phyloP scores from a whole-genome alignment of 139 green algal genomes.

The Coelastrella sp. region DNA sequence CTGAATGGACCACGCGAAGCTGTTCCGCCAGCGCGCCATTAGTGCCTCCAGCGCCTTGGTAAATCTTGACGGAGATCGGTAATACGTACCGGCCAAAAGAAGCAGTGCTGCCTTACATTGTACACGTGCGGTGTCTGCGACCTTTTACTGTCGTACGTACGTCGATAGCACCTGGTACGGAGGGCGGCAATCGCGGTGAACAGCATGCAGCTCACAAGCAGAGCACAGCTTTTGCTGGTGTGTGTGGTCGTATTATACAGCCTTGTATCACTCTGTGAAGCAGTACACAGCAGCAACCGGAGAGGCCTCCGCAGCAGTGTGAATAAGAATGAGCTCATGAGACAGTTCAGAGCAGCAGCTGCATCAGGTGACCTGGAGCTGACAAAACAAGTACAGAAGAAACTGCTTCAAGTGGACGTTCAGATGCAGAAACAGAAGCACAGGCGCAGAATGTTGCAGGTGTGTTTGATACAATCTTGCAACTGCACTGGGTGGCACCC shows the following conservation, averaged over 20 bases:
- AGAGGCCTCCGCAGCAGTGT: not conserved
- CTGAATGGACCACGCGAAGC: no score
- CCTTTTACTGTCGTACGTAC: no score
- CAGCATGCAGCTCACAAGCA: not conserved
- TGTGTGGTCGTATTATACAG: not conserved
- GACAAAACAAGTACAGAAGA: not conserved
- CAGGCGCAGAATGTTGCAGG: constrained; percentile 24
- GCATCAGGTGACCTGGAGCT: constrained; percentile 9
- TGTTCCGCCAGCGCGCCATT: no score
- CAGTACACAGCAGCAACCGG: not conserved
- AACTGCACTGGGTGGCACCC: no score
- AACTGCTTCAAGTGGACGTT: not conserved
- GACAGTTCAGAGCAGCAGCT: not conserved
- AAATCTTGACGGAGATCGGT: no score
- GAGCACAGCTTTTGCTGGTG: not conserved
- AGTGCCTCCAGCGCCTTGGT: no score
- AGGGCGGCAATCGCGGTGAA: no score
- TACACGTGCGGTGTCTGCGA: no score
- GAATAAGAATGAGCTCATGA: not conserved
- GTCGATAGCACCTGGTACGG: no score
- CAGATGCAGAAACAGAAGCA: not conserved
- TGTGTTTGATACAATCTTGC: no score
- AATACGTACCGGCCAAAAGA: no score
- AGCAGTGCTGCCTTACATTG: no score
- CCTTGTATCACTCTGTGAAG: not conserved